Base-by-base conservation (phyloP, 1,284 basidiomycete genomes). In the Volvariella volvacea region DNA sequence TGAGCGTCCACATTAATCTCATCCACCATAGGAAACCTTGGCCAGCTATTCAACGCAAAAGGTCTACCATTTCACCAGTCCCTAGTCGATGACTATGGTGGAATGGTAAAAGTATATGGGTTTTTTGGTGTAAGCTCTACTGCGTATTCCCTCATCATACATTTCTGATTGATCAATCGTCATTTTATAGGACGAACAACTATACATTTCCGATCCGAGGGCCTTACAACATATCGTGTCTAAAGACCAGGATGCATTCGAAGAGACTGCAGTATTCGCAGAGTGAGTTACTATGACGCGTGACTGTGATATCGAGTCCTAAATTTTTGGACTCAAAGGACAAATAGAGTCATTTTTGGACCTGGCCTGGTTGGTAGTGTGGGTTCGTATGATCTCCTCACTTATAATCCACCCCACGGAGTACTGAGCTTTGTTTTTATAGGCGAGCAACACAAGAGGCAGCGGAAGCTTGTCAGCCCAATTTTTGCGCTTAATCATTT, bases 381-480 rank as follows among this genome's bases (percentile, higher is more conserved):
- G 22, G 66, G 66, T 64, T 49, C 39, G 49, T 46, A 22, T 45
- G n/a, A n/a, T n/a, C n/a, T n/a, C n/a, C n/a, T n/a, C n/a, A n/a
- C n/a, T n/a, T n/a, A n/a, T n/a, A n/a, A n/a, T n/a, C n/a, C n/a
- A n/a, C n/a, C n/a, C n/a, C n/a, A n/a, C n/a, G n/a, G n/a, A n/a
- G n/a, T n/a, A n/a, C n/a, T n/a, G n/a, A n/a, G n/a, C n/a, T n/a
- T n/a, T n/a, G n/a, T 31, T n/a, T 16, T 38, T 43, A 17, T 41
- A 74, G 76, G 71, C n/a, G 67, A 70, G 32, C 66, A 69, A 30
- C 73, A 77, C 54, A 69, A 58, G 53, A 63, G 62, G 25, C 74
- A 78, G 49, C 65, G 74, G 38, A 74, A 73, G 54, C 62, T 76
- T 40, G 66, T 75, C 9, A 66, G 60, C 40, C 72, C 76, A 7